These are phyloP conservation scores for Aspergillus ochraceus DNA, from an alignment of 2,329 filamentous ascomycete species.

Conservation along the genomic window DNA sequence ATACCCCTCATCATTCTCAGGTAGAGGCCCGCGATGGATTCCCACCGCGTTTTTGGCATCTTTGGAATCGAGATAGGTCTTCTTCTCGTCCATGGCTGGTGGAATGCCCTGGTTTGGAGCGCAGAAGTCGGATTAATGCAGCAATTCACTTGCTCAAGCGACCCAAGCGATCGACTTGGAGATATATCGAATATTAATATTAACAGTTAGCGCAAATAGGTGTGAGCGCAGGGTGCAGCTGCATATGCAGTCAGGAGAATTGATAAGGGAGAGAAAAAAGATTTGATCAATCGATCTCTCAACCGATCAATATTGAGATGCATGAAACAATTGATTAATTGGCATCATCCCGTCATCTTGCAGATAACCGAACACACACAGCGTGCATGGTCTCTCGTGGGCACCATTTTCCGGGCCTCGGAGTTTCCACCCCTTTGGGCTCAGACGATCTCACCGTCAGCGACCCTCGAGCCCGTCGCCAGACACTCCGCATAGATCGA, in stretches of 20 bases:
- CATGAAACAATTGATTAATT: neutral
- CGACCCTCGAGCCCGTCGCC: neutral
- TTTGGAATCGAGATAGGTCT: conserved; percentile 26
- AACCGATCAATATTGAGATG: neutral
- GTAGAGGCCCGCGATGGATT: conserved; percentile 30
- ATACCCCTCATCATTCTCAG: conserved; percentile 14
- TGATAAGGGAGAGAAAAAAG: neutral
- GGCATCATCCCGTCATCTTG: neutral
- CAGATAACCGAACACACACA: neutral
- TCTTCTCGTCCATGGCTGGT: conserved; percentile 26
- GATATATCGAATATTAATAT: neutral
- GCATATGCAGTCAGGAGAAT: neutral
- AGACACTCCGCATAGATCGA: conserved; percentile 11
- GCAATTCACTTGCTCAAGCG: neutral
- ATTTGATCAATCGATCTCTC: neutral
- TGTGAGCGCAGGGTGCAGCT: neutral
- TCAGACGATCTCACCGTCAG: neutral
- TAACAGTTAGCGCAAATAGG: neutral
- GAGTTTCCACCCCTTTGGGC: neutral
- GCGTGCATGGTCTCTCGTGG: neutral
- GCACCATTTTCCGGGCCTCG: neutral
- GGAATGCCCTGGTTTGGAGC: neutral
- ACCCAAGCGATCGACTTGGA: neutral
- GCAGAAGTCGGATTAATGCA: neutral
- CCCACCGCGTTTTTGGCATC: conserved; percentile 33